phyloP scores from a whole-genome alignment of 331 rosid species.

The Telfairia occidentalis region DNA sequence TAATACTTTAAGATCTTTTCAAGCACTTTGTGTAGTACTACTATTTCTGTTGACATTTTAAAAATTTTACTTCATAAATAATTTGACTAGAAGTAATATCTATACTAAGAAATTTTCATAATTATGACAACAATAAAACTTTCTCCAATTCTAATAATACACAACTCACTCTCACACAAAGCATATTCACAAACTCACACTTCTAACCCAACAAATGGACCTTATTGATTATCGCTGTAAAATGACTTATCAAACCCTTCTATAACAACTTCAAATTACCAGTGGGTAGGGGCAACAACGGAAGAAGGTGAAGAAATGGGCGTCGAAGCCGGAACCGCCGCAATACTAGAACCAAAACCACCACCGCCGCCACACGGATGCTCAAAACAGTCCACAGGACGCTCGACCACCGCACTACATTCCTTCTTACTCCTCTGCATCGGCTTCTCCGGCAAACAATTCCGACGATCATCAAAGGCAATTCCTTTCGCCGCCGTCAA shows the following conservation, averaged over 20 bases:
- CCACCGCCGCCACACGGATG: slow-evolving; percentile 17
- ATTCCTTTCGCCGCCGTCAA: slow-evolving; percentile 33
- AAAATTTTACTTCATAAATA: too few relatives aligned
- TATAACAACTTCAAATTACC: neutral
- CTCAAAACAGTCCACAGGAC: slow-evolving; percentile 37
- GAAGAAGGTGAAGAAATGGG: slow-evolving; percentile 21
- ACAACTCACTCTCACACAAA: neutral
- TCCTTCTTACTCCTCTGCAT: slow-evolving; percentile 58
- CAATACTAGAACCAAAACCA: slow-evolving; percentile 8
- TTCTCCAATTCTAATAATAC: neutral
- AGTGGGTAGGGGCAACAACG: slow-evolving; percentile 13
- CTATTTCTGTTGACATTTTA: too few relatives aligned
- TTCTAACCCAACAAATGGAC: neutral
- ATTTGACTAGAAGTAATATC: too few relatives aligned
- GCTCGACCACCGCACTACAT: slow-evolving; percentile 41
- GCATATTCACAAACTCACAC: slow-evolving; percentile 13
- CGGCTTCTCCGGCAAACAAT: slow-evolving; percentile 66
- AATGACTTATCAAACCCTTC: neutral
- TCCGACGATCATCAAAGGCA: slow-evolving; percentile 41
- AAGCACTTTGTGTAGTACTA: too few relatives aligned
- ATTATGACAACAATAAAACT: neutral
- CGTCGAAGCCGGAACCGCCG: slow-evolving; percentile 21
- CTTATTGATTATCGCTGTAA: slow-evolving; percentile 9
- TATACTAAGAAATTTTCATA: too few relatives aligned
- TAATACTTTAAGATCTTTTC: too few relatives aligned